Conservation (phyloP, 2,329 filamentous ascomycete species). For the Trichoderma citrinoviride region DNA sequence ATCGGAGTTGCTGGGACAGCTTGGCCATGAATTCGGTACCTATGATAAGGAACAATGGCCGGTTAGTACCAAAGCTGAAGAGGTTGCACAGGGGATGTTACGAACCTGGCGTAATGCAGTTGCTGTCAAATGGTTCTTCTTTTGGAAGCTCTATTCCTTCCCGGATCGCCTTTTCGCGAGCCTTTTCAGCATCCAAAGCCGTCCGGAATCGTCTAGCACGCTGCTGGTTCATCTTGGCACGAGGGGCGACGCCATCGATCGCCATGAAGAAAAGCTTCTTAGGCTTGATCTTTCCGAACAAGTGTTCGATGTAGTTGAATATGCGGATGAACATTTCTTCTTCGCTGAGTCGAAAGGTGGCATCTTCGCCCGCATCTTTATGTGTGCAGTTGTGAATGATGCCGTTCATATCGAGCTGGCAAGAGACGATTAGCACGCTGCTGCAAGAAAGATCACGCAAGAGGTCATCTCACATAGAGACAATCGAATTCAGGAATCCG, state of each 20-base stretch:
- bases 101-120: conserved; percentile 88
- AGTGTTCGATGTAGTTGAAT: conserved; percentile 99
- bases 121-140: conserved; percentile 96
- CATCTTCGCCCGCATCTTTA: conserved; percentile 82
- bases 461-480: conserved; percentile 66
- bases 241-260: conserved; percentile 93
- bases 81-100: background rate
- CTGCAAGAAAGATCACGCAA: rapidly evolving
- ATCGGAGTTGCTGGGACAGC: conserved; percentile 88
- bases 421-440: background rate
- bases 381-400: conserved; percentile 99
- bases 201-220: conserved; percentile 92
- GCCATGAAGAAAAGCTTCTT: conserved; percentile 99
- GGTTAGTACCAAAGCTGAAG: background rate
- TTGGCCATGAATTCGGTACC: conserved; percentile 96
- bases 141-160: conserved; percentile 92
- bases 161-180: conserved; percentile 84
- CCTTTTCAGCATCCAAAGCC: conserved; percentile 83
- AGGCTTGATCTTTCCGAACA: conserved; percentile 98
- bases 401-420: conserved; percentile 90
- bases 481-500: conserved; percentile 98
- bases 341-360: conserved; percentile 88
- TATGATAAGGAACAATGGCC: conserved; percentile 25
- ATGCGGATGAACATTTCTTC: conserved; percentile 99
- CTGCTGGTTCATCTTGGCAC: conserved; percentile 99